These are phyloP conservation scores for Pisolithus thermaeus DNA, from an alignment of 1,284 basidiomycete genomes.

Conservation along the genomic window DNA sequence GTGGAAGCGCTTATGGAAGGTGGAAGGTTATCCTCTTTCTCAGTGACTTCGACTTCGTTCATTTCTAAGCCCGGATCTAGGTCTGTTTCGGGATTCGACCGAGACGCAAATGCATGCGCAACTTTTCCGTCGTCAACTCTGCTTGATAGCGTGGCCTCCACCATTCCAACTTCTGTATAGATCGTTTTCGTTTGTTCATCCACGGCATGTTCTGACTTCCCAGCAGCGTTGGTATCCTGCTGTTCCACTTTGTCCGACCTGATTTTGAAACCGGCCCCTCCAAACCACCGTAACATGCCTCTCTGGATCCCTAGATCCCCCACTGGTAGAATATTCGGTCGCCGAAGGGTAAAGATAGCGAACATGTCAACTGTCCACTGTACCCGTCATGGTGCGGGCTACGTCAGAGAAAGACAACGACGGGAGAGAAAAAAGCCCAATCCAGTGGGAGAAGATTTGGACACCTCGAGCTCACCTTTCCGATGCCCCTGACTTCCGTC, in stretches of 20 bases:
- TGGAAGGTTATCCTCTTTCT: no score
- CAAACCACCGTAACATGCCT: constrained; percentile 69
- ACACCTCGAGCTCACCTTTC: constrained; percentile 47
- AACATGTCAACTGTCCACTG: constrained; percentile 75
- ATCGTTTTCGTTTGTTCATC: neutral
- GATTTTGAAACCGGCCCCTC: constrained; percentile 1
- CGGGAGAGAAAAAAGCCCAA: neutral
- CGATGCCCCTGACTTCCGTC: constrained; percentile 76
- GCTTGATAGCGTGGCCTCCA: neutral
- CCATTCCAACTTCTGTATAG: neutral
- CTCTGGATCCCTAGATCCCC: constrained; percentile 82
- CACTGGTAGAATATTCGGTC: constrained; percentile 78
- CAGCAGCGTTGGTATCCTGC: constrained; percentile 10
- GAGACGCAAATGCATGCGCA: neutral
- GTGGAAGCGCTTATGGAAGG: no score
- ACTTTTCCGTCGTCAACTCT: neutral
- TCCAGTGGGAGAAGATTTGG: neutral
- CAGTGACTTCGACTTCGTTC: no score
- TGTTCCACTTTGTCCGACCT: constrained; percentile 20
- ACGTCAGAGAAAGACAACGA: constrained; percentile 5
- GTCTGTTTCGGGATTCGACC: no score
- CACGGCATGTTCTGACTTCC: constrained; percentile 5
- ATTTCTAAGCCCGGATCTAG: no score
- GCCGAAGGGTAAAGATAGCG: constrained; percentile 78
- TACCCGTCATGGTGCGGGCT: neutral